Conservation (phyloP, 768 basidiomycete genomes). For the Amanita molliuscula region DNA sequence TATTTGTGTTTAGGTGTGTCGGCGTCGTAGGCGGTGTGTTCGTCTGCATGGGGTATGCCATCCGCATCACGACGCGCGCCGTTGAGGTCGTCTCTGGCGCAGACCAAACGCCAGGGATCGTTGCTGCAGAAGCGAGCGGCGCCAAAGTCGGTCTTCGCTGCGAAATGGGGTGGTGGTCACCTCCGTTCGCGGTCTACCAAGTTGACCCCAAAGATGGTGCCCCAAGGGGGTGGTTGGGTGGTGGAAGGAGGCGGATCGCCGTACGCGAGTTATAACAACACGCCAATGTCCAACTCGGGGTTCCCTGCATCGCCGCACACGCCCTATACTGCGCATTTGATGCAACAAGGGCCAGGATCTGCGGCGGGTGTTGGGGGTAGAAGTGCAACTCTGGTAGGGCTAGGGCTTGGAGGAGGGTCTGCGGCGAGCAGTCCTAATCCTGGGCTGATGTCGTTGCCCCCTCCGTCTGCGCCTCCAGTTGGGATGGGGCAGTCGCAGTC, state of each 20-base stretch:
- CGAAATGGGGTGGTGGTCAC: slow-evolving; percentile 60
- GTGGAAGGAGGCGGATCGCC: slow-evolving; percentile 34
- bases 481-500: neutral
- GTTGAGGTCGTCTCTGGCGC: slow-evolving; percentile 55
- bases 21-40: slow-evolving; percentile 94
- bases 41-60: slow-evolving; percentile 73
- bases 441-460: neutral
- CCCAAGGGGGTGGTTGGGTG: slow-evolving; percentile 52
- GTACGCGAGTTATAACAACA: slow-evolving; percentile 23
- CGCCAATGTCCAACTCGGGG: slow-evolving; percentile 18
- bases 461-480: neutral
- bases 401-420: neutral
- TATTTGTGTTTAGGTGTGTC: slow-evolving; percentile 39
- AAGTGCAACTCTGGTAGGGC: slow-evolving; percentile 1
- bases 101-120: slow-evolving; percentile 36
- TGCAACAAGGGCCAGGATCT: neutral
- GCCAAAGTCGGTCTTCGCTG: slow-evolving; percentile 41
- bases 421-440: slow-evolving; percentile 4
- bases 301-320: slow-evolving; percentile 7
- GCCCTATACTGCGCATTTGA: slow-evolving; percentile 11
- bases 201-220: slow-evolving; percentile 30
- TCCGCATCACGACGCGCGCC: slow-evolving; percentile 53
- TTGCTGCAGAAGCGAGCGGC: slow-evolving; percentile 57
- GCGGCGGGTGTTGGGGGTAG: slow-evolving; percentile 8
- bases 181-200: slow-evolving; percentile 43